Evolutionary conservation across 2,329 filamentous ascomycete genomes (phyloP), one percentile per base, ranked within the genome.

Genomic region (Alternaria arborescens): DNA sequence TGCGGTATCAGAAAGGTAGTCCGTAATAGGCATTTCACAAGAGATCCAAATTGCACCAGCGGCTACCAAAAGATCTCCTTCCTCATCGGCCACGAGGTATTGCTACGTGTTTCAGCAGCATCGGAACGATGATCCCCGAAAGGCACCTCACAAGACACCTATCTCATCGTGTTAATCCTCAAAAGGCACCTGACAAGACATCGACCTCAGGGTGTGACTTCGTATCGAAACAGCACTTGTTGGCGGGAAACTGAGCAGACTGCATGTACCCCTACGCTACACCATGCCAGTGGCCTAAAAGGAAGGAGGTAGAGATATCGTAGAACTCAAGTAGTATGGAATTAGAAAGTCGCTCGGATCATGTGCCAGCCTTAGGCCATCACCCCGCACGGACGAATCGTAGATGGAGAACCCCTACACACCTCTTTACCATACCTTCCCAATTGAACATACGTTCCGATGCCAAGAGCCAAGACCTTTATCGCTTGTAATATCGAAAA

Each of bases 231-330:
- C 54, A 64, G 53, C 58, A 43, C 8, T 47, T 46, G 62, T 61
- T 34, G 53, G 52, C 36, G 56, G 36, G 36, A 48, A 52, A 58
- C 42, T 62, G 34, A 47, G 55, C 53, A 52, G 41, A 52, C 41
- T 55, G 52, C 58, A 62, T 42, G 34, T 47, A 52, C 44, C 47
- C 57, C 54, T 61, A 64, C 60, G 34, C 62, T 46, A 53, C 59
- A 47, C 40, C 16, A 47, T 55, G 42, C 28, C 18, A 52, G 18
- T 43, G 52, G 60, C 60, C 44, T 52, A 69, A 66, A 47, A 65
- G 66, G 69, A 69, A 71, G 69, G 68, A 70, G 67, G 63, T 56
- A 52, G 54, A 66, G 51, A 55, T 62, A 58, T 24, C 56, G 54
- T 53, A 64, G 60, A 26, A 20, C 40, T 46, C 42, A 43, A 40